These are phyloP conservation scores for Flaveria brownii DNA, from an alignment of 129 eudicot genomes.

Conservation along the genomic window DNA sequence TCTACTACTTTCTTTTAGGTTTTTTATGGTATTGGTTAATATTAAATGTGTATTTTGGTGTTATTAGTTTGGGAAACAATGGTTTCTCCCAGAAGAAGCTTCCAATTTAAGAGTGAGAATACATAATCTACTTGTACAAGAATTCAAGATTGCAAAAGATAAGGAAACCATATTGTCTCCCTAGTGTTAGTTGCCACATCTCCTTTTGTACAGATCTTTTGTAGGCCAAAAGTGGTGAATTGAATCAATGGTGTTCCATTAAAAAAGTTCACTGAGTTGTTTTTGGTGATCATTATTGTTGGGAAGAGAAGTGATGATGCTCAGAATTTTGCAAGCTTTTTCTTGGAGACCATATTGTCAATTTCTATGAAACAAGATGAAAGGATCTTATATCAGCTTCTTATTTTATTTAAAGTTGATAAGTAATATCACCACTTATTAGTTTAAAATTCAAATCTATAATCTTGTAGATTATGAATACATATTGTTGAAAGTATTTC, in stretches of 20 bases:
- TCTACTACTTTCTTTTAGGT: neutral
- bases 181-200: slow-evolving; percentile 13
- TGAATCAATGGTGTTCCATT: neutral
- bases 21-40: neutral
- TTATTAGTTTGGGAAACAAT: slow-evolving; percentile 63
- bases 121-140: slow-evolving; percentile 39
- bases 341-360: neutral
- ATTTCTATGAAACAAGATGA: too few relatives aligned
- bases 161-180: slow-evolving; percentile 26
- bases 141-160: slow-evolving; percentile 47
- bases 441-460: too few relatives aligned
- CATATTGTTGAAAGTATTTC: too few relatives aligned
- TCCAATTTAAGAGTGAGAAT: slow-evolving; percentile 64
- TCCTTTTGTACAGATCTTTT: slow-evolving; percentile 29
- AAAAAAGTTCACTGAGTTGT: neutral
- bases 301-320: slow-evolving; percentile 13
- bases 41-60: slow-evolving; percentile 19
- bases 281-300: slow-evolving; percentile 1
- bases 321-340: neutral
- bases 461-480: too few relatives aligned
- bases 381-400: too few relatives aligned
- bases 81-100: slow-evolving; percentile 80
- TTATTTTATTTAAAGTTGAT: too few relatives aligned
- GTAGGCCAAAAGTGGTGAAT: neutral
- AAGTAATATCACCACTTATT: too few relatives aligned